Evolutionary conservation across 495 filamentous ascomycete species (phyloP).

Genomic region (Lineolata rhizophorae): DNA sequence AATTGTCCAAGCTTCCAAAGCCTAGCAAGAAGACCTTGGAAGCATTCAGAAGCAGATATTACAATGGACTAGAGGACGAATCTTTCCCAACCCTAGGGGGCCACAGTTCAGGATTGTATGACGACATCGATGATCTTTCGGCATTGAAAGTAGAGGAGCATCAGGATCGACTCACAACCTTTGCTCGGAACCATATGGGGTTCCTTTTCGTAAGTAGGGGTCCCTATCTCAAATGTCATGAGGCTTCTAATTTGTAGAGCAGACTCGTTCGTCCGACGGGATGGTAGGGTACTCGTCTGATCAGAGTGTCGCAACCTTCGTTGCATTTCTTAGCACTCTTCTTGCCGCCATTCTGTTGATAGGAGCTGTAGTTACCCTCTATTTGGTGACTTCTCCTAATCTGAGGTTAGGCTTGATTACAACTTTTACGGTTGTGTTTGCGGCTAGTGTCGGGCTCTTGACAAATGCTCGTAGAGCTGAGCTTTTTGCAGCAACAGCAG

Average conservation of each 20-base stretch:
- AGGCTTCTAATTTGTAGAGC: no score
- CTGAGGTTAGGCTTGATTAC: no score
- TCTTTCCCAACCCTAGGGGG: background rate
- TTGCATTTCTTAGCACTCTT: background rate
- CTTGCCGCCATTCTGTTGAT: background rate
- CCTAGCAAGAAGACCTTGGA: no score
- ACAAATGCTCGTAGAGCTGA: background rate
- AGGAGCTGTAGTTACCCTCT: background rate
- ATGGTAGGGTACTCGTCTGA: background rate
- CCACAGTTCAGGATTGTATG: background rate
- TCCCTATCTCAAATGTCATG: no score
- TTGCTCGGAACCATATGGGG: background rate
- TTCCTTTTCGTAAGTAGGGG: background rate
- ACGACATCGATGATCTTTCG: background rate
- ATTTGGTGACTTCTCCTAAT: background rate
- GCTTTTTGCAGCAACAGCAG: background rate
- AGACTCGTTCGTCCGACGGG: background rate
- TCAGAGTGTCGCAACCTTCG: background rate
- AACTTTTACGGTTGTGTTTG: background rate
- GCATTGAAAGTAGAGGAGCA: background rate
- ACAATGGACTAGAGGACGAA: no score
- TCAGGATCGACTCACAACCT: background rate
- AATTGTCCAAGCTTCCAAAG: no score
- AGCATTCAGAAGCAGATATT: no score
- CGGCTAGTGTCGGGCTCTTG: background rate